A percentile compares a stretch with the other conserved stretches of the same genome.
Evolutionary conservation across 2,329 filamentous ascomycete genomes (phyloP).

Genomic region (Penicillium decumbens): DNA sequence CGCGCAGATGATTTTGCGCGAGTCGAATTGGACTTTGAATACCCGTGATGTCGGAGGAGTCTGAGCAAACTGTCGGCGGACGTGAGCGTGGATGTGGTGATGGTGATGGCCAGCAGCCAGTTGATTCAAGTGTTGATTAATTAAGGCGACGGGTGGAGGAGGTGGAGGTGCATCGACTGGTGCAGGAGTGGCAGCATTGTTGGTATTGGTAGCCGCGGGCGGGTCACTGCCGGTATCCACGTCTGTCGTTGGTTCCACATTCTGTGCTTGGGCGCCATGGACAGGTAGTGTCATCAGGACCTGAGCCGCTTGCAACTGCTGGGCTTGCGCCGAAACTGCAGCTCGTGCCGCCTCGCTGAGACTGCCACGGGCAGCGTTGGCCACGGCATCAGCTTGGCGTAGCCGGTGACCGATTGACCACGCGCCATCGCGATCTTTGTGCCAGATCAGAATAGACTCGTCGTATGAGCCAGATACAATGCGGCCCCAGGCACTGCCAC

Average conservation of each 20-base stretch:
- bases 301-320: conserved; percentile 20
- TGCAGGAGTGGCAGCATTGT: background rate
- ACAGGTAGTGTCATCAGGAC: background rate
- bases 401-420: conserved; percentile 77
- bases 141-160: background rate
- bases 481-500: conserved; percentile 81
- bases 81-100: conserved; percentile 17
- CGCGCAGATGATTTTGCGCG: conserved; percentile 87
- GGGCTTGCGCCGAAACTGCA: conserved; percentile 20
- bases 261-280: background rate
- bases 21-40: conserved; percentile 96
- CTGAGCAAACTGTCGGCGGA: conserved; percentile 25
- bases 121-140: background rate
- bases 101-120: conserved; percentile 9
- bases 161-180: conserved; percentile 1
- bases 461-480: conserved; percentile 98
- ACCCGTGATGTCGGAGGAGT: conserved; percentile 56
- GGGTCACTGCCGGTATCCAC: background rate
- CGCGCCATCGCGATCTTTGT: conserved; percentile 73
- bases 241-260: background rate
- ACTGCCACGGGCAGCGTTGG: conserved; percentile 28
- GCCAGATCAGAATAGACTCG: conserved; percentile 93
- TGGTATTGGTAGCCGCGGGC: conserved; percentile 1
- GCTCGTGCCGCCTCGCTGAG: conserved; percentile 16
- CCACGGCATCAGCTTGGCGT: conserved; percentile 56